Base-by-base conservation (phyloP, 768 basidiomycete genomes). In the Mycena albidolilacea region DNA sequence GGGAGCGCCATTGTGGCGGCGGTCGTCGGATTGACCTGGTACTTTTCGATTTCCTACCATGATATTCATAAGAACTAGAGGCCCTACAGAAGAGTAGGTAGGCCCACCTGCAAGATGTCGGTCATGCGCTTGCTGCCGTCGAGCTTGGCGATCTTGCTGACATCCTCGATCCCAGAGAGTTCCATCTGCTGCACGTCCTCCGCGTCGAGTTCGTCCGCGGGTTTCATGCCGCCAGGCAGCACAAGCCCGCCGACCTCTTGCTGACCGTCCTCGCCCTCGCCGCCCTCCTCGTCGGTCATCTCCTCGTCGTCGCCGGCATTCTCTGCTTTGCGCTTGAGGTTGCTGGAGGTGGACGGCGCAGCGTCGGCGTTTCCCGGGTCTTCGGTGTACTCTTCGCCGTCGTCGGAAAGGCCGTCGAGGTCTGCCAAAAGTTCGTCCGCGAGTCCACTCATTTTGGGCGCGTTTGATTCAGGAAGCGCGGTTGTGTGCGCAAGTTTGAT, bases 131-230 rank as follows among this genome's bases (percentile, higher is more conserved):
- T 96, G 82, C 96, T 95, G 14, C 92, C 92, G 62, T 96, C 91
- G 23, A 99, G 87, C 82, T 94, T 97, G 4, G 98, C 96, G 48
- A 99, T 91, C 75, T 92, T 94, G 69, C 86, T 84, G 23, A 99
- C 95, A 82, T 98, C 96, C 78, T 94, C 93, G 63, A 99, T 89
- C 37, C 82, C 86, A 12, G 91, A 91, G 44, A 99, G 84, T 78
- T 99, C 96, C 96, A 98, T 98, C 78, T 92, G 90, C 78, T 96
- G 93, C 39, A 99, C 98, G 71, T 97, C 96, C 76, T 97, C 97
- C 38, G 87, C 92, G 80, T 98, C 97, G 55, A 99, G 86, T 83
- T 99, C 97, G 48, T 98, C 97, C n/a, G 97, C 96, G 15, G 97
- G 97, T 76, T 90, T 91, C 14, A 97, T 86, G 11, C 97, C 97